Evolutionary conservation across 2,329 filamentous ascomycete species (phyloP).

Genomic region (Verticillium zaregamsianum): DNA sequence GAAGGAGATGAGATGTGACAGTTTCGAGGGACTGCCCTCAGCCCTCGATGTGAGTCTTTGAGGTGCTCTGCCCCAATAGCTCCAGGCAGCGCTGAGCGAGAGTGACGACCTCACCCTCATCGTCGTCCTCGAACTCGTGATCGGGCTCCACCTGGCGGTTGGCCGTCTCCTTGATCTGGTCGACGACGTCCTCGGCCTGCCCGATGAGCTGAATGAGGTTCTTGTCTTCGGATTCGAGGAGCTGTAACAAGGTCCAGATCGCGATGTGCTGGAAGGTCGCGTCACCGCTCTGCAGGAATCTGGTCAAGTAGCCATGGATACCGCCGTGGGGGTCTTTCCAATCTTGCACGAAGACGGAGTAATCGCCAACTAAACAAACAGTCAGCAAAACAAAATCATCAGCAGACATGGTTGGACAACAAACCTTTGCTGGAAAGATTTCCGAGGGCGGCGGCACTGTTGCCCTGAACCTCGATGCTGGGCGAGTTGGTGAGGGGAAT

Average conservation of each 20-base stretch:
- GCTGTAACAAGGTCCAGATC: constrained; percentile 93
- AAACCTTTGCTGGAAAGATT: constrained; percentile 95
- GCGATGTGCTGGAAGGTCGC: constrained; percentile 98
- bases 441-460: constrained; percentile 91
- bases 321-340: constrained; percentile 91
- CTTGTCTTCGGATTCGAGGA: constrained; percentile 92
- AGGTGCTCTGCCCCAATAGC: constrained; percentile 69
- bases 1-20: constrained; percentile 4
- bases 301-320: constrained; percentile 89
- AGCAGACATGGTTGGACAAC: not conserved
- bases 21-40: constrained; percentile 30
- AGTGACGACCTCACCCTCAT: constrained; percentile 88
- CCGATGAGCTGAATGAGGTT: constrained; percentile 84
- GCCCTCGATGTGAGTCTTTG: constrained; percentile 79
- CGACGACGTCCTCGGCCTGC: constrained; percentile 84
- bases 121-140: constrained; percentile 81
- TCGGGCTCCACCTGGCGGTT: constrained; percentile 86
- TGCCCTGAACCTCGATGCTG: constrained; percentile 97
- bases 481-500: constrained; percentile 93
- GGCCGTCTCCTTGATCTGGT: constrained; percentile 87
- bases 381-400: not conserved
- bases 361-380: constrained; percentile 72
- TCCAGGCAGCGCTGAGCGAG: constrained; percentile 88
- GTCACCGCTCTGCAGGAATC: constrained; percentile 91
- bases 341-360: constrained; percentile 90